Conservation (phyloP, 345 rosid species). For the Punica granatum region DNA sequence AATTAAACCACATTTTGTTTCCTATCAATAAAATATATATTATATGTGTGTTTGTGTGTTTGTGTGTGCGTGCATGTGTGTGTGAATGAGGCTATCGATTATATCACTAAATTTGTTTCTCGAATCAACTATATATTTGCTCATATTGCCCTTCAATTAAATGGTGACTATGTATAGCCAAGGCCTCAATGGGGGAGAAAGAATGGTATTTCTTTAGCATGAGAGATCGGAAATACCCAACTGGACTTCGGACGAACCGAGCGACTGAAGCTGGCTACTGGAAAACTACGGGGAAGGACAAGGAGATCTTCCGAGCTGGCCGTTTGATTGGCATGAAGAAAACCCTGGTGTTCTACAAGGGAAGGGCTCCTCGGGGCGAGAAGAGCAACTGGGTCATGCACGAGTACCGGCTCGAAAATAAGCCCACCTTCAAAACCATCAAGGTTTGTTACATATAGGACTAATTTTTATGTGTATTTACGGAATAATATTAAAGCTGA, state of each 20-base stretch:
- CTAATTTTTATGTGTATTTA: neutral
- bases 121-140: no score
- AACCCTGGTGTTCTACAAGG: conserved; percentile 89
- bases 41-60: no score
- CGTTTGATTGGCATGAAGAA: conserved; percentile 89
- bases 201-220: conserved; percentile 91
- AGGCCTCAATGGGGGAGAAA: conserved; percentile 97
- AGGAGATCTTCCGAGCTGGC: conserved; percentile 57
- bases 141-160: neutral
- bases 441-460: conserved; percentile 18
- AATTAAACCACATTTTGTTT: neutral
- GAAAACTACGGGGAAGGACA: conserved; percentile 95
- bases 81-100: neutral
- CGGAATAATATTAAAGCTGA: no score
- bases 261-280: conserved; percentile 95
- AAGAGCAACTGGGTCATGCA: conserved; percentile 99
- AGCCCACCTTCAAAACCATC: conserved; percentile 48
- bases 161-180: conserved; percentile 34
- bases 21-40: no score
- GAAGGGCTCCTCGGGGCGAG: conserved; percentile 93
- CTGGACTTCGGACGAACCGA: conserved; percentile 90
- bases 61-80: no score
- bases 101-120: neutral
- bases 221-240: conserved; percentile 89
- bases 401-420: conserved; percentile 77